Conservation (phyloP, 352 stramenopile species). For the Phytophthora chlamydospora region DNA sequence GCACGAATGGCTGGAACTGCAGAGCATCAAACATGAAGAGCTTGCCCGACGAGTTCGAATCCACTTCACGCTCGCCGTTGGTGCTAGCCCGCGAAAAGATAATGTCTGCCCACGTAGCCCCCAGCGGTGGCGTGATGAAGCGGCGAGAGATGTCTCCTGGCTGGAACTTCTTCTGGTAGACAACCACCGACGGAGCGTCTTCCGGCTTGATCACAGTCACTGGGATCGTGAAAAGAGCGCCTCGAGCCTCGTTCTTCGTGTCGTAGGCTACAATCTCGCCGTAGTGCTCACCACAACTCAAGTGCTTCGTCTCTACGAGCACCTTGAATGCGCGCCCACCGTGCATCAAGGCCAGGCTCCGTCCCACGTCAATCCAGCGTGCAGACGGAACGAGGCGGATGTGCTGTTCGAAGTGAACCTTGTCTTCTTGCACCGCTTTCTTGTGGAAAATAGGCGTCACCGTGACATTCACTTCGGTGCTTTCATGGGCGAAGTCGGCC, state of each 20-base stretch:
- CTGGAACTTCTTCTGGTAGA: conserved; percentile 58
- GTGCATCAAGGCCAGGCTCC: conserved; percentile 89
- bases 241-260: conserved; percentile 60
- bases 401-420: conserved; percentile 91
- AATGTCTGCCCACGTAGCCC: conserved; percentile 89
- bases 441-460: conserved; percentile 92
- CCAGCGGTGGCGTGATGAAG: conserved; percentile 81
- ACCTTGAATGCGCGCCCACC: conserved; percentile 90
- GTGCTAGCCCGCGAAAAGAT: conserved; percentile 60
- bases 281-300: conserved; percentile 86
- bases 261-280: conserved; percentile 87
- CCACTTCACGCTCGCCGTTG: conserved; percentile 46
- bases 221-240: conserved; percentile 90
- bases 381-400: conserved; percentile 81
- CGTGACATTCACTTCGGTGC: conserved; percentile 80
- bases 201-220: conserved; percentile 92
- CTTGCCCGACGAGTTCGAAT: conserved; percentile 73
- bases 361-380: conserved; percentile 89
- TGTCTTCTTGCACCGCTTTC: conserved; percentile 75
- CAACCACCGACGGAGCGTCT: conserved; percentile 35
- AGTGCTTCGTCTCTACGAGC: conserved; percentile 82
- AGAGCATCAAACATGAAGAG: conserved; percentile 89
- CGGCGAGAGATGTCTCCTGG: conserved; percentile 76
- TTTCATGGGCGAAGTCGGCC: conserved; percentile 76
- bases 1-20: conserved; percentile 89